A percentile compares a stretch with the other conserved stretches of the same genome.
These are phyloP conservation scores for Protomyces arabidopsidicola DNA, from an alignment of 1,139 yeast species.

Conservation along the genomic window DNA sequence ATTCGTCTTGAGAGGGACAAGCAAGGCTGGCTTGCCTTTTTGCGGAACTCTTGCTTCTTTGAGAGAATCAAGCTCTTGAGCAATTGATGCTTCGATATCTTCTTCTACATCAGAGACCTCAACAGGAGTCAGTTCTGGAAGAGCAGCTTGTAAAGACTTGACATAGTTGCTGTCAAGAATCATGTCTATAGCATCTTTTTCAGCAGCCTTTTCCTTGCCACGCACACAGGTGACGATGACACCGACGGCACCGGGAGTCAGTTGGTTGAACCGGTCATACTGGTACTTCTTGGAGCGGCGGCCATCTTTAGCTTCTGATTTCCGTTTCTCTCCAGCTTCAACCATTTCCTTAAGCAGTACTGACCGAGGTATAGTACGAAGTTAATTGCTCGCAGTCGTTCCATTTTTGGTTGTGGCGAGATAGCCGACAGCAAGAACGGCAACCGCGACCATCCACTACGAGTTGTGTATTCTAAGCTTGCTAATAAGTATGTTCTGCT, in stretches of 20 bases:
- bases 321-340: background rate
- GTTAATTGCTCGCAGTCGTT: background rate
- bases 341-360: background rate
- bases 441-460: too few relatives aligned
- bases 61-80: constrained; percentile 45
- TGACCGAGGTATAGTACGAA: background rate
- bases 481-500: too few relatives aligned
- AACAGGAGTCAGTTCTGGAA: constrained; percentile 17
- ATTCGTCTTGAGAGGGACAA: constrained; percentile 63
- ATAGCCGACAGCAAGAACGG: background rate
- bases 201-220: constrained; percentile 14
- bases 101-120: constrained; percentile 15
- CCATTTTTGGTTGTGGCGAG: background rate
- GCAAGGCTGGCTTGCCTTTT: constrained; percentile 47
- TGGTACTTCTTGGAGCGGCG: constrained; percentile 3
- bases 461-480: too few relatives aligned
- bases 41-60: constrained; percentile 42
- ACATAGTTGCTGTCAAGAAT: constrained; percentile 15
- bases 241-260: constrained; percentile 19
- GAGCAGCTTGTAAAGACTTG: constrained; percentile 2
- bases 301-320: background rate
- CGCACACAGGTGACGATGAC: constrained; percentile 23
- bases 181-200: constrained; percentile 16
- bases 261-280: constrained; percentile 16
- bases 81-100: constrained; percentile 33